These are phyloP conservation scores for Daldinia sp. DNA, from an alignment of 2,329 filamentous ascomycete genomes.

Conservation along the genomic window DNA sequence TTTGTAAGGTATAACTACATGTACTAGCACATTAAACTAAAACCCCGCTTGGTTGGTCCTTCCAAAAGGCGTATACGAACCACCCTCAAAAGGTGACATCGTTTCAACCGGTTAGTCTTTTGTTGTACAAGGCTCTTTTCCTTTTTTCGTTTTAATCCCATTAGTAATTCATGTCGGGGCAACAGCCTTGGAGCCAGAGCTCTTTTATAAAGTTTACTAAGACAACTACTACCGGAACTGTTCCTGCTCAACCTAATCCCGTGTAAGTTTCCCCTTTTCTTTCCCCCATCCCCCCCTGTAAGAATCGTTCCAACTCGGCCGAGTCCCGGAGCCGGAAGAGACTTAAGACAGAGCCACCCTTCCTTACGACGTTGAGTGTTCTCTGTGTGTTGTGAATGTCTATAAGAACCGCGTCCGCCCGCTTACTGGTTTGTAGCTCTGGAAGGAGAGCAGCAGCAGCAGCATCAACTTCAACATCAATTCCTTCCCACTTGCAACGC, in stretches of 20 bases:
- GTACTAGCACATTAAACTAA: too few species aligned
- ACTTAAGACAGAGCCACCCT: neutral
- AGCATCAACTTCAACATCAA: conserved; percentile 24
- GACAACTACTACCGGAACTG: neutral
- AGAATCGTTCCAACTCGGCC: neutral
- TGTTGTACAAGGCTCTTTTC: neutral
- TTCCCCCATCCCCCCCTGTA: neutral
- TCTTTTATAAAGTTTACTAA: conserved; percentile 13
- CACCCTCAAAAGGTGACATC: neutral
- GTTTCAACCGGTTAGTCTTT: conserved; percentile 1
- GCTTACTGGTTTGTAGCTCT: conserved; percentile 32
- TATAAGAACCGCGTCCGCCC: conserved; percentile 37
- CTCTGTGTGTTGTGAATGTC: conserved; percentile 29
- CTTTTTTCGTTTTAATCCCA: too few species aligned
- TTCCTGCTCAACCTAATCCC: neutral
- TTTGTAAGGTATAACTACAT: too few species aligned
- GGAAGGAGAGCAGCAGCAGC: conserved; percentile 16
- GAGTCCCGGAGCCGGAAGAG: conserved; percentile 9
- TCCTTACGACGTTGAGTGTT: too few species aligned
- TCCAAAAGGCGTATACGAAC: too few species aligned
- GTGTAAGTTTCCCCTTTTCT: neutral
- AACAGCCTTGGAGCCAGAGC: conserved; percentile 2
- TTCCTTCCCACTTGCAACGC: conserved; percentile 30
- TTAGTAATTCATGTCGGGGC: conserved; percentile 11
- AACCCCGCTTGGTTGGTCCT: too few species aligned